Evolutionary conservation across 2,329 filamentous ascomycete species (phyloP).

Genomic region (Aspergillus sojae): DNA sequence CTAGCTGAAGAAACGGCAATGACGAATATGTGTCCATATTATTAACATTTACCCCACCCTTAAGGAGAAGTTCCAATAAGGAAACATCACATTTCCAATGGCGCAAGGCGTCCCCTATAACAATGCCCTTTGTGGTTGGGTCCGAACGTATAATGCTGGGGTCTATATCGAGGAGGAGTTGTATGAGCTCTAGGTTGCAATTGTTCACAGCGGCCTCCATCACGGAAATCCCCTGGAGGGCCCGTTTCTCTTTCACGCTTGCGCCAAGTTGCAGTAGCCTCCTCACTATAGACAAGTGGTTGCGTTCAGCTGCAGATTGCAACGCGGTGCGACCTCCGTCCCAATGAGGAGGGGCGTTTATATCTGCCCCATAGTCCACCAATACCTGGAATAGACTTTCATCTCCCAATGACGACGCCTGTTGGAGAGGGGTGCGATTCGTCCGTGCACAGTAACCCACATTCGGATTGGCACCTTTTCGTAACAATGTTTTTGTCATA

Average conservation of each 20-base stretch:
- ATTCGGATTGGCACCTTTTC: neutral
- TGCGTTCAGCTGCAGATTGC: constrained; percentile 33
- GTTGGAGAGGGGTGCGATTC: neutral
- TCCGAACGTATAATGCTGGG: neutral
- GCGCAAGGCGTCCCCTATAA: neutral
- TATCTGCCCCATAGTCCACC: constrained; percentile 14
- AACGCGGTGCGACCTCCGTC: constrained; percentile 33
- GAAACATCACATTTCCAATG: neutral
- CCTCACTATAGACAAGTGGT: constrained; percentile 19
- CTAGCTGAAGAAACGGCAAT: neutral
- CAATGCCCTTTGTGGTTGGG: neutral
- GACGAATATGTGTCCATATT: neutral
- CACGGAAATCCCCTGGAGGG: neutral
- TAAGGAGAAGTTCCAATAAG: neutral
- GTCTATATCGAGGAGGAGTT: neutral
- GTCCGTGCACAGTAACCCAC: neutral
- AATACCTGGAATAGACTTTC: constrained; percentile 16
- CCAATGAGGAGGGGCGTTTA: constrained; percentile 7
- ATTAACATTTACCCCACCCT: neutral
- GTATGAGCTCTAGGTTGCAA: neutral
- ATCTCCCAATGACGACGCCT: neutral
- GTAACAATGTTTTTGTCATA: neutral
- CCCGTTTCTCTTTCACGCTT: neutral
- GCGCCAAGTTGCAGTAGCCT: constrained; percentile 15
- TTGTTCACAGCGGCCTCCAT: neutral